Conservation (phyloP, 176 grass and related monocot genomes). For the Puya raimondii region DNA sequence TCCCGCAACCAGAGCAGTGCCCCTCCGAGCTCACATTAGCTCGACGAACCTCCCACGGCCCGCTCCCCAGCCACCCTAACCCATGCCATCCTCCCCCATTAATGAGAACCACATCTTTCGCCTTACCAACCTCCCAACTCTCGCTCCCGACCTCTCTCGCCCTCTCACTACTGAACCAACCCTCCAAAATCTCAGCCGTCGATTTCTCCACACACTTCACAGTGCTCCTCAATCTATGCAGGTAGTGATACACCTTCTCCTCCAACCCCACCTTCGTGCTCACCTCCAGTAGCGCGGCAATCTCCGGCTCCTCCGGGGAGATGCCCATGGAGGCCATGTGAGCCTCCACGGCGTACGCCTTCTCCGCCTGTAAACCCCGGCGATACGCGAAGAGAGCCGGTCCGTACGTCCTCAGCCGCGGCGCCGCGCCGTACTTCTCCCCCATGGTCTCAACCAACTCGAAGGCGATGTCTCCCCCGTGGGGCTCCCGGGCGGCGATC, state of each 20-base stretch:
- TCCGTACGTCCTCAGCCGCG: constrained; percentile 67
- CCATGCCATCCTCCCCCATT: constrained; percentile 71
- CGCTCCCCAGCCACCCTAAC: constrained; percentile 46
- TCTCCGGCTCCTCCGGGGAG: constrained; percentile 55
- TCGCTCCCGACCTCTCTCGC: constrained; percentile 6
- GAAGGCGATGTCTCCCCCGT: constrained; percentile 52
- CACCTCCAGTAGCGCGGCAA: constrained; percentile 41
- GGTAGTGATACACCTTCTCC: constrained; percentile 63
- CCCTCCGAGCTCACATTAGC: constrained; percentile 25
- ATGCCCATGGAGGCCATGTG: constrained; percentile 55
- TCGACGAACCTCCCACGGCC: constrained; percentile 47
- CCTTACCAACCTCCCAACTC: constrained; percentile 21
- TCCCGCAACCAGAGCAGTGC: constrained; percentile 30
- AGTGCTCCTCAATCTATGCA: constrained; percentile 51
- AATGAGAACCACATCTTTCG: constrained; percentile 38
- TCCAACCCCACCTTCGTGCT: constrained; percentile 35
- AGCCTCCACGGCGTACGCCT: constrained; percentile 48
- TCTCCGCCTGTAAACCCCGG: constrained; percentile 31
- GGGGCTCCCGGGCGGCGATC: constrained; percentile 18
- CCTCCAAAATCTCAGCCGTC: constrained; percentile 32
- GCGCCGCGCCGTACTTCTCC: constrained; percentile 44
- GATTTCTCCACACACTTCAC: constrained; percentile 25
- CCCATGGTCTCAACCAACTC: constrained; percentile 52
- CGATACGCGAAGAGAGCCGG: constrained; percentile 57
- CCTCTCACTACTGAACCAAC: constrained; percentile 42